Evolutionary conservation across 2,329 filamentous ascomycete genomes (phyloP).

Genomic region (Neopestalotiopsis clavispora): DNA sequence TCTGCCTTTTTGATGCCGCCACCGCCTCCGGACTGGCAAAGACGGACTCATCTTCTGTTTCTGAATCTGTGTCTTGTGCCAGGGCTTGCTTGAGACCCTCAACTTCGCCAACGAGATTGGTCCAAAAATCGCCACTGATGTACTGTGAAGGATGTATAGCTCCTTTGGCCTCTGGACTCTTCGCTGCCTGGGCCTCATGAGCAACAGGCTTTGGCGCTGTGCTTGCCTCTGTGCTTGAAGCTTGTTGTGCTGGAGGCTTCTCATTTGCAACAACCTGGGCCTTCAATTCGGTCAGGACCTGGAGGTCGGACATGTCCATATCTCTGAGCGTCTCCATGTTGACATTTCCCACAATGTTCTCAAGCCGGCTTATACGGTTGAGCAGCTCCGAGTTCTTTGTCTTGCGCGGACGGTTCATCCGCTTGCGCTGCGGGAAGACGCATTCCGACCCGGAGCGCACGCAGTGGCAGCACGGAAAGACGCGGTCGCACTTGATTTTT

Average conservation of each 20-base stretch:
- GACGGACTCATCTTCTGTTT: slow-evolving; percentile 39
- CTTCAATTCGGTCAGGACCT: slow-evolving; percentile 5
- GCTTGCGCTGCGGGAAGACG: slow-evolving; percentile 49
- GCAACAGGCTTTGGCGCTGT: not conserved
- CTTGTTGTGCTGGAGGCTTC: not conserved
- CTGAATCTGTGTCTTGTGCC: slow-evolving; percentile 47
- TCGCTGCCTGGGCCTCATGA: not conserved
- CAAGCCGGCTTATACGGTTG: slow-evolving; percentile 48
- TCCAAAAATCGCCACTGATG: slow-evolving; percentile 50
- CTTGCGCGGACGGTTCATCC: slow-evolving; percentile 44
- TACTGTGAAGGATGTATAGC: slow-evolving; percentile 39
- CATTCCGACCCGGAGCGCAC: slow-evolving; percentile 52
- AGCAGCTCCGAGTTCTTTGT: slow-evolving; percentile 49
- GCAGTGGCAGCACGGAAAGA: slow-evolving; percentile 61
- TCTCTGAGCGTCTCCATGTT: slow-evolving; percentile 35
- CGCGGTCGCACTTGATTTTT: slow-evolving; percentile 65
- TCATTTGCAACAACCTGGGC: slow-evolving; percentile 9
- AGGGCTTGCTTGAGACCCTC: slow-evolving; percentile 49
- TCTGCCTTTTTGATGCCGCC: slow-evolving; percentile 18
- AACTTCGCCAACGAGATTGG: slow-evolving; percentile 47
- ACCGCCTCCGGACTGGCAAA: slow-evolving; percentile 37
- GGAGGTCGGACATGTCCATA: slow-evolving; percentile 15
- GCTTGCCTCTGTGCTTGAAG: not conserved
- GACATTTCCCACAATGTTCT: slow-evolving; percentile 50
- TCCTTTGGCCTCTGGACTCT: not conserved